Evolutionary conservation across 495 filamentous ascomycete species (phyloP), one percentile per base, ranked within the genome.

Genomic region (Neurospora tetraspora): DNA sequence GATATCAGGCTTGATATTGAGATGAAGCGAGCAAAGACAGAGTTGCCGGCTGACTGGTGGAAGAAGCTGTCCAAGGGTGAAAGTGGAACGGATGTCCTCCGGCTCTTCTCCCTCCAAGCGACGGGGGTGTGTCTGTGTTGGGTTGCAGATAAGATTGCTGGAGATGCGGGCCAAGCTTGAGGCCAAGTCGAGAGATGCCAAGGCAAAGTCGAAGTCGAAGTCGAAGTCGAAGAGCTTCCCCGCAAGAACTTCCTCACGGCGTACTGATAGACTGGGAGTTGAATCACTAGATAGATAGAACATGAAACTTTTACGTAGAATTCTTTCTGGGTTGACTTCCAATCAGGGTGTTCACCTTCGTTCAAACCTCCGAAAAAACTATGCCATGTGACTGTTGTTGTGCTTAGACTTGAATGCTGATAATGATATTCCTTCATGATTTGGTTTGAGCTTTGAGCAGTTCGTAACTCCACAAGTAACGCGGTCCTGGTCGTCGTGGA

Each of bases 231-330:
- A 39, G 91, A 97, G 77, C 85, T 92, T 5, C 92, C 96, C 9
- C 89, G 96, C 71, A 90, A 90, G 74, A 93, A 97, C 77, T 98
- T 97, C 76, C 80, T 36, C 90, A 93, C 75, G 93, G 94, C 73
- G 92, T 98, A 16, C 85, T 99, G 31, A 98, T 97, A 81, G 96
- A 99, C 78, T 96, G 92, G 80, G 96, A 99, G 80, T 86, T 98
- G 68, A 97, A 98, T 36, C 34, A 36, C 34, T 7, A 36, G 39
- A 43, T 14, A 14, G 47, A 59, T 27, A 27, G 45, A 27, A 23
- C 10, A 53, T 23, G 11, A 14, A 23, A 53, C 20, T 23, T 27
- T 10, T 14, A 23, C 20, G 7, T 27, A 0, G 5, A 53, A 53
- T 14, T 14, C 20, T 27, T 14, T 14, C 45, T 12, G 45, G 18